Base-by-base conservation (phyloP, 164 flowering plant species). In the Stephania cephalantha region DNA sequence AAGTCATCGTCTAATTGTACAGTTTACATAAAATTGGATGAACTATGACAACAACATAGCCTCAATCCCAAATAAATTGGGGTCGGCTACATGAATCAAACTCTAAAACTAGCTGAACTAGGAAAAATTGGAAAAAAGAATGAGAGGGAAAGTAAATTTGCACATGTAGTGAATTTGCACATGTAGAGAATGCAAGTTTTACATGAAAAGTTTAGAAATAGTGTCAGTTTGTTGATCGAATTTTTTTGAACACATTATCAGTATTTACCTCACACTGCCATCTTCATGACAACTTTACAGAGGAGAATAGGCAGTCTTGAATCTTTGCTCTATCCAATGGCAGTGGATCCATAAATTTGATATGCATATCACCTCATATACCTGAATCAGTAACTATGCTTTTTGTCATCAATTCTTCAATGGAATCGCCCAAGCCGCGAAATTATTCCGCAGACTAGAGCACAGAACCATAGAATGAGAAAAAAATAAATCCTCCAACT, bases 301-400 rank as follows among this genome's bases (percentile, higher is more conserved):
- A 15, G 73, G 52, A 73, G 52, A 35, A 35, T 73, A 71, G 52
- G 72, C 58, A 29, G 67, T 71, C 74, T 80, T 70, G 68, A 61
- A 7, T 72, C 76, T 76, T 79, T 70, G 80, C 73, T 81, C 75
- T 84, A 71, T 74, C 74, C 71, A 78, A 72, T 76, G 68, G 72
- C 69, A 75, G 61, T 35, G 69, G 71, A 79, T 65, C 75, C 73
- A 75, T 46, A 52, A 46, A 66, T 67, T 70, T 46, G 65, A 6
- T 58, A 76, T 69, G 70, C 35, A 70, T 25, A 25, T 78, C 63
- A 78, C 77, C 81, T 73, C 75, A 69, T 67, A 72, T 17, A 46
- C 68, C 46, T 53, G 52, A n/a, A 70, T 18, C 46, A 72, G 65
- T 67, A 29, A 74, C 66, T 78, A 64, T 48, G 52, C 68, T 71